phyloP scores from a whole-genome alignment of 2,329 filamentous ascomycete genomes.

The Fusarium sp. region DNA sequence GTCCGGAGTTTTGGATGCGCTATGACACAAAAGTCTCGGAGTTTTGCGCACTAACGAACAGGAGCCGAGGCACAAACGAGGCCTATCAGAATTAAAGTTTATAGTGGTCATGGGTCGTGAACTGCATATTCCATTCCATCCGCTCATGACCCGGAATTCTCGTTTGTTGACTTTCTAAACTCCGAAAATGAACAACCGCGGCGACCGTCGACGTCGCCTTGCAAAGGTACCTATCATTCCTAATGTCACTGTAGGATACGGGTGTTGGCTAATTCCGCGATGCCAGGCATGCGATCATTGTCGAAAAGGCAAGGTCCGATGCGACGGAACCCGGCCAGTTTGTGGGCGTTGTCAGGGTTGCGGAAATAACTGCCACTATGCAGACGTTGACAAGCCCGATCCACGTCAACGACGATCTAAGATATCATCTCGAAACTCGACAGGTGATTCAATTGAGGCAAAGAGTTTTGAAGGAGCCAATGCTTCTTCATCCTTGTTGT shows the following conservation, averaged over 20 bases:
- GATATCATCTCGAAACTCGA: background rate
- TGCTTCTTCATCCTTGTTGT: background rate
- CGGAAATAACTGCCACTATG: background rate
- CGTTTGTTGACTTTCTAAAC: background rate
- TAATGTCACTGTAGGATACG: fast-evolving
- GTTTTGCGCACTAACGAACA: background rate
- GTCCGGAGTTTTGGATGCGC: background rate
- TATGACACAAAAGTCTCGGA: background rate
- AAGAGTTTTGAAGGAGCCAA: background rate
- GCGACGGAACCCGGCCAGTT: background rate
- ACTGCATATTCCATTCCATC: background rate
- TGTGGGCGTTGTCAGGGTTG: background rate
- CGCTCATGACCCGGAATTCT: background rate
- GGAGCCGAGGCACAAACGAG: background rate
- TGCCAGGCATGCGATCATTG: background rate
- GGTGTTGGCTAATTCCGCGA: background rate
- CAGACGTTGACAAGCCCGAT: background rate
- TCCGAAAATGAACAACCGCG: background rate
- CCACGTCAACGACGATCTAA: background rate
- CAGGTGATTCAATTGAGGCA: too few relatives aligned
- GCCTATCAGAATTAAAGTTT: background rate
- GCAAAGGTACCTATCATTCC: background rate
- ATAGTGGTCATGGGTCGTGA: background rate
- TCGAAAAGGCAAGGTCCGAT: background rate
- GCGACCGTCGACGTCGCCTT: background rate